These are phyloP conservation scores for Podospora conica DNA, from an alignment of 495 filamentous ascomycete species.

Conservation along the genomic window DNA sequence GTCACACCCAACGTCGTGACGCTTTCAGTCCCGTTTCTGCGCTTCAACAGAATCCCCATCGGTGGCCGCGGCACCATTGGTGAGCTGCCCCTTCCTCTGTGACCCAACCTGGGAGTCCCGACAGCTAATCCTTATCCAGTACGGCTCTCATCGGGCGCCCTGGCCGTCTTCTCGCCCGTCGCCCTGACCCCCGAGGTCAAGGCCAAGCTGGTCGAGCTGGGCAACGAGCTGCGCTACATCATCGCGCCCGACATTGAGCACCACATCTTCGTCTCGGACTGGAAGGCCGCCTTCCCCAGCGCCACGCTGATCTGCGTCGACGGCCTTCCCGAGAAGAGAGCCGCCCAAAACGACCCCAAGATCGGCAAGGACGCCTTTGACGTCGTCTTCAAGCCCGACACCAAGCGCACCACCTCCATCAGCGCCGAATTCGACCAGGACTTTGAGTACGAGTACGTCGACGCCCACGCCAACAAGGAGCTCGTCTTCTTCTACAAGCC, in stretches of 20 bases:
- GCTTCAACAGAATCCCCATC: slow-evolving; percentile 73
- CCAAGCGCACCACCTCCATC: slow-evolving; percentile 39
- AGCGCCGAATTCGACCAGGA: slow-evolving; percentile 76
- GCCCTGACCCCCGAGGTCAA: slow-evolving; percentile 73
- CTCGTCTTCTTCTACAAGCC: slow-evolving; percentile 81
- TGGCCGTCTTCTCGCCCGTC: slow-evolving; percentile 90
- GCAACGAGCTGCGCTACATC: slow-evolving; percentile 72
- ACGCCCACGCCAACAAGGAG: slow-evolving; percentile 76
- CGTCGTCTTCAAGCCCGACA: slow-evolving; percentile 55
- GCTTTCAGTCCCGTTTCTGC: slow-evolving; percentile 75
- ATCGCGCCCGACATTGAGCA: slow-evolving; percentile 84
- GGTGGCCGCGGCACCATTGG: slow-evolving; percentile 84
- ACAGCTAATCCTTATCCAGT: slow-evolving; percentile 44
- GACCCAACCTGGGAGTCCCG: slow-evolving; percentile 43
- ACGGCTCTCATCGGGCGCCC: slow-evolving; percentile 62
- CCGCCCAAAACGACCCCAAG: slow-evolving; percentile 41
- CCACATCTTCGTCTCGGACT: slow-evolving; percentile 81
- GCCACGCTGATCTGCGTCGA: slow-evolving; percentile 80
- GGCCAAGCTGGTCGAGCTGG: slow-evolving; percentile 57
- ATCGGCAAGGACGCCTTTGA: slow-evolving; percentile 64
- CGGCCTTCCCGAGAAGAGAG: slow-evolving; percentile 79
- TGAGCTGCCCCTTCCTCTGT: slow-evolving; percentile 32
- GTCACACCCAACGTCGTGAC: slow-evolving; percentile 75
- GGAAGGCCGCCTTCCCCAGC: slow-evolving; percentile 70
- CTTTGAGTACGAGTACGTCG: slow-evolving; percentile 80